A percentile compares a stretch with the other conserved stretches of the same genome.
Conservation (phyloP, 2,329 filamentous ascomycete species). For the Botrytis medusae region DNA sequence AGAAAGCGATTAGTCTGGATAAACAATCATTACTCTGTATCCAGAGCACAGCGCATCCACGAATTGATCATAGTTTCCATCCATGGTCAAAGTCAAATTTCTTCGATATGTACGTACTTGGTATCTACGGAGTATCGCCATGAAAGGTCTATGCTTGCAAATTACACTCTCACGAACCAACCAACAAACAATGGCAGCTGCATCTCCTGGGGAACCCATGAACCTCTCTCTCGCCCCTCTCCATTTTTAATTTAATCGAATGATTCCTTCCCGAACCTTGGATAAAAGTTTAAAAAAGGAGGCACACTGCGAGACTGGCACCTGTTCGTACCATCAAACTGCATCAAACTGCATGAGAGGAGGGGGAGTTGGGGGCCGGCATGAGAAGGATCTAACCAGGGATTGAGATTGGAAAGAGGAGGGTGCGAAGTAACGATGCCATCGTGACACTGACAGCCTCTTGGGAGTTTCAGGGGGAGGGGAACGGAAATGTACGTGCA, state of each 20-base stretch:
- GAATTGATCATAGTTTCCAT: neutral
- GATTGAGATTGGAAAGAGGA: neutral
- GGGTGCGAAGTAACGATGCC: neutral
- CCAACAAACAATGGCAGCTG: neutral
- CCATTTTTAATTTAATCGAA: slow-evolving; percentile 2
- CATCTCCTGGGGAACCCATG: slow-evolving; percentile 10
- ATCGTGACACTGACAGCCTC: neutral
- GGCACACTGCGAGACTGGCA: neutral
- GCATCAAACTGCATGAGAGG: neutral
- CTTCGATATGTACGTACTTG: neutral
- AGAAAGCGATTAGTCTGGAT: neutral
- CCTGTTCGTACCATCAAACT: neutral
- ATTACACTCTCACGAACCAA: neutral
- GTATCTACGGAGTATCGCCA: neutral
- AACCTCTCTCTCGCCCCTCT: neutral
- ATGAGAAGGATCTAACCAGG: neutral
- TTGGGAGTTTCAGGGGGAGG: slow-evolving; percentile 5
- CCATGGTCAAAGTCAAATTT: neutral
- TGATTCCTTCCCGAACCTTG: neutral
- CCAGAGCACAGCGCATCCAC: neutral
- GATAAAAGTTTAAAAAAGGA: neutral
- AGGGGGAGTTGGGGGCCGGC: slow-evolving; percentile 4
- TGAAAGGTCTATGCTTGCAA: slow-evolving; percentile 1
- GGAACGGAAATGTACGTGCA: neutral
- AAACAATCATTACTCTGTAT: neutral